phyloP scores from a whole-genome alignment of 805 yeast species.

The Ogataea siamensis region DNA sequence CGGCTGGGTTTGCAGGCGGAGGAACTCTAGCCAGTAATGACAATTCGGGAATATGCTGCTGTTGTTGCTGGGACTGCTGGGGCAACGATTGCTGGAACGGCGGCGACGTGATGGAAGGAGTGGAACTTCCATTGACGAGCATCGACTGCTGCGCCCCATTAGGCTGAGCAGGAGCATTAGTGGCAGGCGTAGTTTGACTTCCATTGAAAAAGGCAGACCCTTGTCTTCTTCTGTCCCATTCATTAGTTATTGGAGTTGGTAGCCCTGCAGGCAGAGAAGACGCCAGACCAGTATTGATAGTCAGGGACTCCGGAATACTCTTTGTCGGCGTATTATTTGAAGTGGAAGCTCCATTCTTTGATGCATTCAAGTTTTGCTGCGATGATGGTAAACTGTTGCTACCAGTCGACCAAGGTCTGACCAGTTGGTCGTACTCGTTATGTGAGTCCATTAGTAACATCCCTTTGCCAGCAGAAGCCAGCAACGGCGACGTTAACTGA shows the following conservation, averaged over 20 bases:
- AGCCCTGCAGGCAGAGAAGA: conserved; percentile 26
- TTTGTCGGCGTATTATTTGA: conserved; percentile 18
- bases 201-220: conserved; percentile 50
- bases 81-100: conserved; percentile 24
- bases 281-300: conserved; percentile 20
- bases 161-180: conserved; percentile 9
- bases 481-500: conserved; percentile 25
- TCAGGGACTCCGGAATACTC: conserved; percentile 24
- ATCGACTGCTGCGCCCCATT: conserved; percentile 19
- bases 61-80: conserved; percentile 23
- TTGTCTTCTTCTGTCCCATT: conserved; percentile 53
- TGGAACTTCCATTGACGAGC: conserved; percentile 18
- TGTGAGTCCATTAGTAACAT: conserved; percentile 45
- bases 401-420: conserved; percentile 35
- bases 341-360: conserved; percentile 6
- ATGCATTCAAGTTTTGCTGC: conserved; percentile 6
- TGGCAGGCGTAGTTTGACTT: conserved; percentile 6
- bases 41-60: conserved; percentile 50
- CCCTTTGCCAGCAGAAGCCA: conserved; percentile 39
- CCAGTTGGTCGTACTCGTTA: conserved; percentile 46
- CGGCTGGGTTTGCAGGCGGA: conserved; percentile 96
- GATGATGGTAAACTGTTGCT: conserved; percentile 12
- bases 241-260: conserved; percentile 31
- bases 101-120: conserved; percentile 25
- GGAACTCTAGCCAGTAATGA: conserved; percentile 77